Conservation (phyloP, 441 rosid species). For the Sinapis alba region DNA sequence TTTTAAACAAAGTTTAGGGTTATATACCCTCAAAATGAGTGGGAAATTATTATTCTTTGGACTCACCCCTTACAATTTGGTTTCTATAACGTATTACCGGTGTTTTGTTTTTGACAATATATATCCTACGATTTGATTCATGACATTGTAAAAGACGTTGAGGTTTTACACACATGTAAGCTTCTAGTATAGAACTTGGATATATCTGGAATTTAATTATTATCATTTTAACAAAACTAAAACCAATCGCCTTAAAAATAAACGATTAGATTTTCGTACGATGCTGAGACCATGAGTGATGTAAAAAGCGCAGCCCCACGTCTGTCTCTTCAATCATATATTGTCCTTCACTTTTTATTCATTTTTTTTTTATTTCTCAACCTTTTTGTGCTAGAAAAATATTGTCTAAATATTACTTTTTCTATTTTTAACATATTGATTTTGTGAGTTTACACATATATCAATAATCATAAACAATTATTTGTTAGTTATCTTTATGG, state of each 20-base stretch:
- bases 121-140: constrained; percentile 1
- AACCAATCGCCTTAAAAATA: constrained; percentile 7
- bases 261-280: constrained; percentile 14
- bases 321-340: constrained; percentile 31
- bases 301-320: constrained; percentile 30
- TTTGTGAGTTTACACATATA: too few relatives aligned
- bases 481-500: not conserved
- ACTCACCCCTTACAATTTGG: not conserved
- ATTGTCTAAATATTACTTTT: not conserved
- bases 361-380: not conserved
- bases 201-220: not conserved
- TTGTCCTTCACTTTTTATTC: constrained; percentile 20
- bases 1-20: not conserved
- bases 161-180: constrained; percentile 16
- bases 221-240: not conserved
- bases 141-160: constrained; percentile 31
- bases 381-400: not conserved
- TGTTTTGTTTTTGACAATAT: not conserved
- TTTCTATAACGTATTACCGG: not conserved
- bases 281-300: constrained; percentile 9
- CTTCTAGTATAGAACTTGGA: constrained; percentile 22
- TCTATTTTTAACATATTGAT: too few relatives aligned
- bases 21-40: constrained; percentile 47
- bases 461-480: not conserved
- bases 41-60: constrained; percentile 48